phyloP scores from a whole-genome alignment of 495 filamentous ascomycete genomes.

The Lentithecium fluviatile region DNA sequence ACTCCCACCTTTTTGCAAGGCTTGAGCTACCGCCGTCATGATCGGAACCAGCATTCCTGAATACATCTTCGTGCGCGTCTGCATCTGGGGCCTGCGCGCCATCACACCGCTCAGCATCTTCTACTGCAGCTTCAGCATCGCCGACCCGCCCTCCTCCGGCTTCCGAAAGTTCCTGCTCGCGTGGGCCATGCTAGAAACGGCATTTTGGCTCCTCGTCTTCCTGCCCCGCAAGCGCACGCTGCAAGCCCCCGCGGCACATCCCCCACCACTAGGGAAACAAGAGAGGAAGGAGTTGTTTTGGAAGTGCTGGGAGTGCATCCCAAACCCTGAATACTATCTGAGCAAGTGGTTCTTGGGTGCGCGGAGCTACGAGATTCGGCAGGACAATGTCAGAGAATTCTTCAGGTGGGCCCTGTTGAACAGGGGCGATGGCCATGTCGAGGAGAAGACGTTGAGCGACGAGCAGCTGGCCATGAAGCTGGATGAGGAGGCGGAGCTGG shows the following conservation, averaged over 20 bases:
- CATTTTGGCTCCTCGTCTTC: slow-evolving; percentile 57
- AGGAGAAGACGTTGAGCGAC: not conserved
- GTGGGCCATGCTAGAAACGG: slow-evolving; percentile 44
- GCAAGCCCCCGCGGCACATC: slow-evolving; percentile 54
- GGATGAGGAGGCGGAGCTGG: slow-evolving; percentile 55
- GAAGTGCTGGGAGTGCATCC: slow-evolving; percentile 54
- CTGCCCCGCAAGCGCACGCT: slow-evolving; percentile 53
- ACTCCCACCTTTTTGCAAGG: not conserved
- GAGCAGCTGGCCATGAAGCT: not conserved
- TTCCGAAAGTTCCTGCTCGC: slow-evolving; percentile 12
- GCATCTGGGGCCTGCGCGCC: slow-evolving; percentile 21
- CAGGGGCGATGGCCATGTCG: slow-evolving; percentile 35
- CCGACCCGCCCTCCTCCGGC: slow-evolving; percentile 39
- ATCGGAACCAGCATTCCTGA: slow-evolving; percentile 27
- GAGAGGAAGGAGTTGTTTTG: slow-evolving; percentile 53
- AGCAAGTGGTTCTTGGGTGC: slow-evolving; percentile 64
- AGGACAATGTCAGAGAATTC: slow-evolving; percentile 66
- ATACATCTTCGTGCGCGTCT: slow-evolving; percentile 27
- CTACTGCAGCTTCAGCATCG: slow-evolving; percentile 44
- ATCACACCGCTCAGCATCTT: slow-evolving; percentile 53
- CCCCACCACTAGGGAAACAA: slow-evolving; percentile 46
- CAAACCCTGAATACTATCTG: slow-evolving; percentile 58
- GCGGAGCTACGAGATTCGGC: slow-evolving; percentile 55
- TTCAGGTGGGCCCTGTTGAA: slow-evolving; percentile 61
- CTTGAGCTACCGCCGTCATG: slow-evolving; percentile 8